These are phyloP conservation scores for Dactylonectria estremocensis DNA, from an alignment of 2,329 filamentous ascomycete species.

Conservation along the genomic window DNA sequence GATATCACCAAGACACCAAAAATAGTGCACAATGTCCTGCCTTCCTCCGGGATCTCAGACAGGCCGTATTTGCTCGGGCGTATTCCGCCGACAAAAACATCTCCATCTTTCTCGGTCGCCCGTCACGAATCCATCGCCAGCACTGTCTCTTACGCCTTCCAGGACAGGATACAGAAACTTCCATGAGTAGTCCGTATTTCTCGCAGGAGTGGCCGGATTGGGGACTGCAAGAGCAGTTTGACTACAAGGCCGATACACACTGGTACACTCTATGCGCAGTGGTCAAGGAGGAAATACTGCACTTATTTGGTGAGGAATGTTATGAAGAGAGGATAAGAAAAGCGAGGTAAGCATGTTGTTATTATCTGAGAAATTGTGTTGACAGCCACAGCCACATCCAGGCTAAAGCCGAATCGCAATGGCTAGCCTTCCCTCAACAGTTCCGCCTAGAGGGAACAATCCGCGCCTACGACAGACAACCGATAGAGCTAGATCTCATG, in stretches of 20 bases:
- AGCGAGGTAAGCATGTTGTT: slow-evolving; percentile 2
- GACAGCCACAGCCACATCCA: slow-evolving; percentile 1
- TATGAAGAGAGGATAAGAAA: slow-evolving; percentile 1
- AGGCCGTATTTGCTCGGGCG: slow-evolving; percentile 57
- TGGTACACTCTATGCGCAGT: slow-evolving; percentile 29
- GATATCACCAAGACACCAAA: slow-evolving; percentile 59
- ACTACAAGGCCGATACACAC: slow-evolving; percentile 25
- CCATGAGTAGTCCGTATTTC: not conserved
- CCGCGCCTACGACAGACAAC: slow-evolving; percentile 14
- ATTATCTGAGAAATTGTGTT: not conserved
- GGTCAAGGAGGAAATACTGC: slow-evolving; percentile 35
- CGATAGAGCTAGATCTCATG: slow-evolving; percentile 28
- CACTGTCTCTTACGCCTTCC: slow-evolving; percentile 56
- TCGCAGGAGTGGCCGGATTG: slow-evolving; percentile 24
- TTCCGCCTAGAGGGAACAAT: slow-evolving; percentile 23
- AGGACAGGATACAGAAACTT: not conserved
- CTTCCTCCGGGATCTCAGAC: slow-evolving; percentile 59
- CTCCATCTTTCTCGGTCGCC: slow-evolving; percentile 65
- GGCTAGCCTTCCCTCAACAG: slow-evolving; percentile 19
- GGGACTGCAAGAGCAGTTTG: not conserved
- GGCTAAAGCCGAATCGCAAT: slow-evolving; percentile 20
- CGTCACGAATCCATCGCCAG: slow-evolving; percentile 60
- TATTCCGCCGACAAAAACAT: slow-evolving; percentile 64
- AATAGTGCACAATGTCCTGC: slow-evolving; percentile 45
- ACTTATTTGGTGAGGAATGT: slow-evolving; percentile 16